phyloP scores from a whole-genome alignment of 768 basidiomycete genomes.

The Suillus clintonianus region DNA sequence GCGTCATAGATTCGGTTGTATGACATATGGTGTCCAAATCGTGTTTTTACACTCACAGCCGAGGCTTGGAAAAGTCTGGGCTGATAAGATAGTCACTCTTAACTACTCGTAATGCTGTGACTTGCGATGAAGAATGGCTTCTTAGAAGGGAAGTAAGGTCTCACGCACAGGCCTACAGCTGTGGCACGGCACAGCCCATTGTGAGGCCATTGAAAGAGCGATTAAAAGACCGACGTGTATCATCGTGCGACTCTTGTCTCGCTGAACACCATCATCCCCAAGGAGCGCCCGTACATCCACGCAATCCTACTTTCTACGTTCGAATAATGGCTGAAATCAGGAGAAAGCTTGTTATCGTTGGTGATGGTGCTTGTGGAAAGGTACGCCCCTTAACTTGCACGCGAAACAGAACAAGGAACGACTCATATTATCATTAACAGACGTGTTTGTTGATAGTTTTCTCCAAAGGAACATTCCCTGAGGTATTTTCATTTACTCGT shows the following conservation, averaged over 20 bases:
- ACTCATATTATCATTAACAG: constrained; percentile 39
- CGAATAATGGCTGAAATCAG: constrained; percentile 91
- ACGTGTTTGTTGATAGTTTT: constrained; percentile 95
- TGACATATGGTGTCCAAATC: background rate
- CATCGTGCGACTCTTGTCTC: constrained; percentile 41
- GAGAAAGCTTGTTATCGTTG: constrained; percentile 98
- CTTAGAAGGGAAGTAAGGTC: constrained; percentile 2
- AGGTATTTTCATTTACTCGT: constrained; percentile 50
- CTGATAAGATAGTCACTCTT: background rate
- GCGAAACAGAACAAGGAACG: constrained; percentile 8
- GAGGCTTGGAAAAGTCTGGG: background rate
- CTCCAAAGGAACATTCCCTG: constrained; percentile 95
- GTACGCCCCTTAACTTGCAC: constrained; percentile 37
- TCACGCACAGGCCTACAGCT: constrained; percentile 28
- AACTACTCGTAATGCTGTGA: background rate
- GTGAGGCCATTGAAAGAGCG: constrained; percentile 30
- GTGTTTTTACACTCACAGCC: background rate
- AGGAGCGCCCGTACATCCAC: constrained; percentile 36
- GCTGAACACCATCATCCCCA: constrained; percentile 37
- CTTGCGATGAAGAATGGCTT: background rate
- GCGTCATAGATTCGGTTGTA: constrained; percentile 1
- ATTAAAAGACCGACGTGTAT: constrained; percentile 37
- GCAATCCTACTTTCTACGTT: constrained; percentile 35
- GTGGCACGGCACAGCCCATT: constrained; percentile 32
- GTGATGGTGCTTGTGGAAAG: constrained; percentile 98